These are phyloP conservation scores for Trichoderma gamsii DNA, from an alignment of 495 filamentous ascomycete genomes.

Conservation along the genomic window DNA sequence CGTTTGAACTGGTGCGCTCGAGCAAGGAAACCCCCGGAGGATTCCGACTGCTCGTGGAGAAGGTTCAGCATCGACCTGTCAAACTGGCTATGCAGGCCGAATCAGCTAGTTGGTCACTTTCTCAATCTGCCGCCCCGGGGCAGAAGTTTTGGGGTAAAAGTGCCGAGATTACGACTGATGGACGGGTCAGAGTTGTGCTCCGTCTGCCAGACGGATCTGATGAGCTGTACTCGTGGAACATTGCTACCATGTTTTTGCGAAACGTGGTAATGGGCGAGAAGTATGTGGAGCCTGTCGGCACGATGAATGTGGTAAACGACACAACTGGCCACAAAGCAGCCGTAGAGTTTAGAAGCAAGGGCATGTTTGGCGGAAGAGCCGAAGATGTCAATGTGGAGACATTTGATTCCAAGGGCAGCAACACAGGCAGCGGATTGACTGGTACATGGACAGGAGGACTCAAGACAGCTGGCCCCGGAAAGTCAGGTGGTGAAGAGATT, in stretches of 20 bases:
- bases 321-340: slow-evolving; percentile 70
- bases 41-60: slow-evolving; percentile 87
- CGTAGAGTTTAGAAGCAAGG: slow-evolving; percentile 82
- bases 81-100: slow-evolving; percentile 92
- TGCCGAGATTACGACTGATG: slow-evolving; percentile 86
- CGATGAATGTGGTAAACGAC: slow-evolving; percentile 76
- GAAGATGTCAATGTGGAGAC: slow-evolving; percentile 79
- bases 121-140: slow-evolving; percentile 77
- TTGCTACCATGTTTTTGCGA: slow-evolving; percentile 81
- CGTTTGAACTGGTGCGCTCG: slow-evolving; percentile 85
- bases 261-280: slow-evolving; percentile 98
- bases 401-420: slow-evolving; percentile 56
- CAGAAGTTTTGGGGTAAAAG: slow-evolving; percentile 99
- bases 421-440: slow-evolving; percentile 54
- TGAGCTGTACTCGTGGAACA: slow-evolving; percentile 77
- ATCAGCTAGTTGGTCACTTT: slow-evolving; percentile 70
- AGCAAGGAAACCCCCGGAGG: slow-evolving; percentile 62
- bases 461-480: slow-evolving; percentile 52
- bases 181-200: slow-evolving; percentile 67
- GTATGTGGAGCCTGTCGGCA: slow-evolving; percentile 91
- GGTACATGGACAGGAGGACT: slow-evolving; percentile 84
- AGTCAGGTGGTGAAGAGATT: slow-evolving; percentile 53
- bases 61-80: slow-evolving; percentile 87
- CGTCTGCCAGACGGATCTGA: slow-evolving; percentile 53
- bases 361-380: slow-evolving; percentile 91